These are phyloP conservation scores for Ocimum tenuiflorum DNA, from an alignment of 257 asterid genomes.

Conservation along the genomic window DNA sequence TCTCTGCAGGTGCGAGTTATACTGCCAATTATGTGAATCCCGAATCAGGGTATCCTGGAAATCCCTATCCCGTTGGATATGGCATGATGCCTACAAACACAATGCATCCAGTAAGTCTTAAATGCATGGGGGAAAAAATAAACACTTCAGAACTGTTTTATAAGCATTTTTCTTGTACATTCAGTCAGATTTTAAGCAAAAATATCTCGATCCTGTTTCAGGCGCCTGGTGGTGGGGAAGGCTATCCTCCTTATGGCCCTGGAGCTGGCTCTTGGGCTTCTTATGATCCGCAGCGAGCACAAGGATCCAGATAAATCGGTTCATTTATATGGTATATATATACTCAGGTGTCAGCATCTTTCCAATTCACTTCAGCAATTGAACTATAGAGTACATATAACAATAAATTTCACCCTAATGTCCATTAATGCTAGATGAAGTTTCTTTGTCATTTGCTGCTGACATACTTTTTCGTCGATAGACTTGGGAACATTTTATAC, in stretches of 20 bases:
- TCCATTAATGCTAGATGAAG: background rate
- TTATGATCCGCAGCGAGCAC: slow-evolving; percentile 57
- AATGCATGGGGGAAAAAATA: background rate
- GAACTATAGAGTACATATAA: no score
- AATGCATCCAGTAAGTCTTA: slow-evolving; percentile 49
- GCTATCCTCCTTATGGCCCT: slow-evolving; percentile 73
- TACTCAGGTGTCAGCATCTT: background rate
- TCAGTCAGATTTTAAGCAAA: background rate
- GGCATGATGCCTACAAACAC: slow-evolving; percentile 58
- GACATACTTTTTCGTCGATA: background rate
- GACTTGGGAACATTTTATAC: background rate
- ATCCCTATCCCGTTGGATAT: slow-evolving; percentile 55
- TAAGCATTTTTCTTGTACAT: background rate
- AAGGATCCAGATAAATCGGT: slow-evolving; percentile 57
- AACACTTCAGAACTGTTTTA: background rate
- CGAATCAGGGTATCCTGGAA: slow-evolving; percentile 52
- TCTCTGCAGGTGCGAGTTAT: slow-evolving; percentile 50
- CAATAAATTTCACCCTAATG: no score
- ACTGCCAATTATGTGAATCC: slow-evolving; percentile 53
- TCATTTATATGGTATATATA: slow-evolving; percentile 24
- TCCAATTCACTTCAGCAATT: background rate
- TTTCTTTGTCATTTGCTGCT: background rate
- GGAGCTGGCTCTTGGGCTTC: slow-evolving; percentile 72
- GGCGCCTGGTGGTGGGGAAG: slow-evolving; percentile 65
- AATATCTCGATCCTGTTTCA: slow-evolving; percentile 28